These are phyloP conservation scores for Hygrophoropsis aurantiaca DNA, from an alignment of 768 basidiomycete species.

Conservation along the genomic window DNA sequence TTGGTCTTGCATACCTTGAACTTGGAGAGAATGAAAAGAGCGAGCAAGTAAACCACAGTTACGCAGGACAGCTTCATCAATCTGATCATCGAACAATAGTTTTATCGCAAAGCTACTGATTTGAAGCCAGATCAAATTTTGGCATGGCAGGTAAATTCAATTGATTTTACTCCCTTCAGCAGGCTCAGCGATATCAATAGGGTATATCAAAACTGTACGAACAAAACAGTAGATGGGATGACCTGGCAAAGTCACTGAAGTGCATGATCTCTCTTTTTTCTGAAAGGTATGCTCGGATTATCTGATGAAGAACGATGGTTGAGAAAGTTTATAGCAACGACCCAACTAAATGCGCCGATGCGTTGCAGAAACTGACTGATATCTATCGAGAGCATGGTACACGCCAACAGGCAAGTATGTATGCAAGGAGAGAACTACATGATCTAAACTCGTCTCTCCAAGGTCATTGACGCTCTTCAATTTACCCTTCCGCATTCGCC, in stretches of 20 bases:
- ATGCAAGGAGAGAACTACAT: not conserved
- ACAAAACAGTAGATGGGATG: constrained; percentile 55
- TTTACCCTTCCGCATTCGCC: constrained; percentile 76
- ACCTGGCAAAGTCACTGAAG: constrained; percentile 52
- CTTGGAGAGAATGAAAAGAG: constrained; percentile 68
- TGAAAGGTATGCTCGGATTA: constrained; percentile 46
- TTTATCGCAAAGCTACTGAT: constrained; percentile 75
- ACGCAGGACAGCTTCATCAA: not conserved
- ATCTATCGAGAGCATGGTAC: constrained; percentile 61
- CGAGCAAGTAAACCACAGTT: constrained; percentile 72
- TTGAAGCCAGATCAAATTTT: constrained; percentile 67
- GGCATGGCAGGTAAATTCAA: constrained; percentile 75
- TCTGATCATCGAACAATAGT: constrained; percentile 41
- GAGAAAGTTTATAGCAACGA: constrained; percentile 54
- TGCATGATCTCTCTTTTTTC: constrained; percentile 58
- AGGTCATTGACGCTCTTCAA: constrained; percentile 69
- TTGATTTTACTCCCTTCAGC: constrained; percentile 10
- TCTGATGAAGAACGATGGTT: not conserved
- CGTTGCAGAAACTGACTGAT: constrained; percentile 73
- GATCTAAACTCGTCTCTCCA: constrained; percentile 4
- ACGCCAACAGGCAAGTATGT: constrained; percentile 48
- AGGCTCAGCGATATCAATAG: constrained; percentile 34
- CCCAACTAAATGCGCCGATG: constrained; percentile 75
- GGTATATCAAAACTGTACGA: constrained; percentile 77
- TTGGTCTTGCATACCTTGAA: constrained; percentile 78